Conservation (phyloP, 306 rosid species). For the Pachyrhizus erosus region DNA sequence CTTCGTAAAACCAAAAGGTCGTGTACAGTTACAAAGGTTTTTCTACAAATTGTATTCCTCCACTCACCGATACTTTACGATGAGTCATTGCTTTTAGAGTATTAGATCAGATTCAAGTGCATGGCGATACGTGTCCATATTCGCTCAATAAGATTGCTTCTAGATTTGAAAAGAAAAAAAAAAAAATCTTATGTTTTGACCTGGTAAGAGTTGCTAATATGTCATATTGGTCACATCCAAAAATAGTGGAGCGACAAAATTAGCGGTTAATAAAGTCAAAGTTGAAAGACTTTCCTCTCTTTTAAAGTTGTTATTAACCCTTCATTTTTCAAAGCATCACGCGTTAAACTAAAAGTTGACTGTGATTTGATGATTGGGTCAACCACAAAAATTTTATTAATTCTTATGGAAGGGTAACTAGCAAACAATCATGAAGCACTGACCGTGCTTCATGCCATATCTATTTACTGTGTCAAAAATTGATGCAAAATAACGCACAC, state of each 20-base stretch:
- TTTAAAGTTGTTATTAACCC: neutral
- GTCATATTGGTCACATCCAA: neutral
- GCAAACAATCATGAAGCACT: neutral
- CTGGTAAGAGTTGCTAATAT: neutral
- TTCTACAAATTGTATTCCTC: neutral
- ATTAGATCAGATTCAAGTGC: neutral
- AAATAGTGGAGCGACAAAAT: neutral
- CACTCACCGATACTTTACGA: neutral
- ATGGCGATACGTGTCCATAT: neutral
- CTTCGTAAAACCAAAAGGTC: neutral
- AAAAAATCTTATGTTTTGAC: neutral
- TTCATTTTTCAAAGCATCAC: neutral
- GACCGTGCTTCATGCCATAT: neutral
- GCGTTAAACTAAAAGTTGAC: neutral
- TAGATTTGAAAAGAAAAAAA: neutral
- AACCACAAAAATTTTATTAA: neutral
- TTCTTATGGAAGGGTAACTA: neutral
- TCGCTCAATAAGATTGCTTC: neutral
- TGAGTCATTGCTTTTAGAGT: neutral
- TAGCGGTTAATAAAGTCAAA: neutral
- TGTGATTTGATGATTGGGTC: conserved; percentile 12
- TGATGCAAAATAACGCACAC: conserved; percentile 3
- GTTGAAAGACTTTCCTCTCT: conserved; percentile 4
- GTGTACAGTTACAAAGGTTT: neutral
- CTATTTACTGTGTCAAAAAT: neutral